Percentiles rank a stretch among this genome's conserved stretches.
phyloP scores from a whole-genome alignment of 768 basidiomycete species.

The Leucosporidium scottii region DNA sequence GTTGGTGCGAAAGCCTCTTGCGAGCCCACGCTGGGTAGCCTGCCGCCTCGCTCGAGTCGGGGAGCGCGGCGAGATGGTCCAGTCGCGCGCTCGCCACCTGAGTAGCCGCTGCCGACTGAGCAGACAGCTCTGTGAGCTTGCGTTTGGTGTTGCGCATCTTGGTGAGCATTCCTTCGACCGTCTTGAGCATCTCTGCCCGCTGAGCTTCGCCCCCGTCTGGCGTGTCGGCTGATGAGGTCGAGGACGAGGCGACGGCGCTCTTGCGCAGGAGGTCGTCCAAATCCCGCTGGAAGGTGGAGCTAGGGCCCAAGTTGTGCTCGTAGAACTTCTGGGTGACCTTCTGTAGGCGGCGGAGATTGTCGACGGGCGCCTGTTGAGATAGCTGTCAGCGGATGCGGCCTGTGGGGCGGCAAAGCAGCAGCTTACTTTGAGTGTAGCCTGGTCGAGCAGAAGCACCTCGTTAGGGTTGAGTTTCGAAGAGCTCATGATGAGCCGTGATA shows the following conservation, averaged over 20 bases:
- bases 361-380: slow-evolving; percentile 66
- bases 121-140: slow-evolving; percentile 56
- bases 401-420: not conserved
- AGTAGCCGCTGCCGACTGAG: slow-evolving; percentile 6
- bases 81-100: slow-evolving; percentile 54
- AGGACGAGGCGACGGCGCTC: not conserved
- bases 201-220: not conserved
- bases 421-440: slow-evolving; percentile 3
- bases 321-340: slow-evolving; percentile 71
- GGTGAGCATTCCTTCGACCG: slow-evolving; percentile 68
- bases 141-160: slow-evolving; percentile 73
- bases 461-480: not conserved
- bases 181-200: slow-evolving; percentile 53
- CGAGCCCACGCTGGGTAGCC: slow-evolving; percentile 72
- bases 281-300: slow-evolving; percentile 56
- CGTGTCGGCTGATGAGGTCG: not conserved
- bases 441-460: not conserved
- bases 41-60: slow-evolving; percentile 51
- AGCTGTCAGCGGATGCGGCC: not conserved
- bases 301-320: slow-evolving; percentile 64
- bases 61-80: slow-evolving; percentile 52
- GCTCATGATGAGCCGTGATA: too few species aligned
- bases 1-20: slow-evolving; percentile 72
- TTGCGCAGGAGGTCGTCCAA: slow-evolving; percentile 44
- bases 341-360: slow-evolving; percentile 82